A percentile compares a stretch with the other conserved stretches of the same genome.
Evolutionary conservation across 2,329 filamentous ascomycete species (phyloP).

Genomic region (Cercospora sojina): DNA sequence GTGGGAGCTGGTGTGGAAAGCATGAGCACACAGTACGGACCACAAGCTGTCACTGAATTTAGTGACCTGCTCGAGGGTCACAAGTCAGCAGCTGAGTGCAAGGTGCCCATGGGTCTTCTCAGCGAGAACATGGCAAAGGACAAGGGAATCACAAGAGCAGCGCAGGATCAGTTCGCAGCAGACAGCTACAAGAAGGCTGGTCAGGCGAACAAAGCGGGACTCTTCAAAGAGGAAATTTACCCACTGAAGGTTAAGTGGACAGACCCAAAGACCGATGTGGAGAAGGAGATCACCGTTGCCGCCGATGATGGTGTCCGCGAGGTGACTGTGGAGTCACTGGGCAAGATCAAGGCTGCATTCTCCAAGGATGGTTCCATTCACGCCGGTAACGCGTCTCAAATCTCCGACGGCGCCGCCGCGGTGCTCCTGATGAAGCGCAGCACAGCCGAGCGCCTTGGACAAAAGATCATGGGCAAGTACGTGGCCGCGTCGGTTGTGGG

Average conservation of each 20-base stretch:
- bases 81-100: slow-evolving; percentile 87
- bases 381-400: slow-evolving; percentile 92
- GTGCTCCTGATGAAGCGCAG: slow-evolving; percentile 94
- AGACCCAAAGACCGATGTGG: slow-evolving; percentile 86
- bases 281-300: slow-evolving; percentile 76
- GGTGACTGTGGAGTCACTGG: slow-evolving; percentile 83
- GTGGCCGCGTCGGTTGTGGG: slow-evolving; percentile 82
- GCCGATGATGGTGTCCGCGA: slow-evolving; percentile 84
- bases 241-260: slow-evolving; percentile 84
- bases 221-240: slow-evolving; percentile 88
- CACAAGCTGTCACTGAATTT: slow-evolving; percentile 86
- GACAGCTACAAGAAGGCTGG: slow-evolving; percentile 85
- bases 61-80: slow-evolving; percentile 81
- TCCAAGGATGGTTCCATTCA: slow-evolving; percentile 91
- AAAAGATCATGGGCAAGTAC: slow-evolving; percentile 89
- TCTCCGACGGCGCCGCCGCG: slow-evolving; percentile 92
- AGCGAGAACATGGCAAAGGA: slow-evolving; percentile 95
- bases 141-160: slow-evolving; percentile 65
- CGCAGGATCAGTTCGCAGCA: slow-evolving; percentile 94
- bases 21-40: slow-evolving; percentile 91
- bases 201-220: slow-evolving; percentile 80
- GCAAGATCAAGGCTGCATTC: slow-evolving; percentile 88
- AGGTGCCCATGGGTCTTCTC: slow-evolving; percentile 92
- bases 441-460: slow-evolving; percentile 82
- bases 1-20: slow-evolving; percentile 94